Evolutionary conservation across 371 early-diverging fungal species (phyloP).

Genomic region (Mucor indicus): DNA sequence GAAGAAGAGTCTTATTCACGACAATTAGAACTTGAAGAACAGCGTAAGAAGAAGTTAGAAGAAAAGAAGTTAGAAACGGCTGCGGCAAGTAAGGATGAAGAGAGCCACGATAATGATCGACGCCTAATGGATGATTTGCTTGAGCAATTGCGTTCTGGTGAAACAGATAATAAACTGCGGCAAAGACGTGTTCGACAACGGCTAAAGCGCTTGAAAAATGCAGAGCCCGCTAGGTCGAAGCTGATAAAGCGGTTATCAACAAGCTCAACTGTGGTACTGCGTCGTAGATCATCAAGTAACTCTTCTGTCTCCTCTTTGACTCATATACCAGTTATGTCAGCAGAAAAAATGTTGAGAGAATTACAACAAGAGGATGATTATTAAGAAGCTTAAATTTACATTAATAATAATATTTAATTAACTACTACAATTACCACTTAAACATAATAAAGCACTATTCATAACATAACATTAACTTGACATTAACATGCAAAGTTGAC

Average conservation of each 20-base stretch:
- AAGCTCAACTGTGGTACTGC: background rate
- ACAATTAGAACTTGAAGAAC: conserved; percentile 31
- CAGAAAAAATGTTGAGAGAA: conserved; percentile 18
- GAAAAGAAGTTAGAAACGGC: conserved; percentile 14
- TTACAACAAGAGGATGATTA: conserved; percentile 18
- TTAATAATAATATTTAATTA: too few relatives aligned
- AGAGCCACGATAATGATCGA: conserved; percentile 23
- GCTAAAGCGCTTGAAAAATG: conserved; percentile 1
- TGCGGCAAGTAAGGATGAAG: background rate
- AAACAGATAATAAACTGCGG: conserved; percentile 21
- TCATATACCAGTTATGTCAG: conserved; percentile 16
- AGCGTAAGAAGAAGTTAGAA: conserved; percentile 21
- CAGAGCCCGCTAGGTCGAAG: background rate
- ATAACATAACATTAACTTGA: too few relatives aligned
- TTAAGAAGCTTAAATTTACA: too few relatives aligned
- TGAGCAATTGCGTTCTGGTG: conserved; percentile 37
- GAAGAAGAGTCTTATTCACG: conserved; percentile 30
- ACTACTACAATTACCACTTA: too few relatives aligned
- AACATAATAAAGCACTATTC: too few relatives aligned
- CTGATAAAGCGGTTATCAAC: background rate
- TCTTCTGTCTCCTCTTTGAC: conserved; percentile 3
- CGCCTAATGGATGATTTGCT: conserved; percentile 45
- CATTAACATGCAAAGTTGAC: too few relatives aligned
- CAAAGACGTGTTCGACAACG: conserved; percentile 23
- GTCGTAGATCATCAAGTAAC: background rate